These are phyloP conservation scores for Pythium biforme DNA, from an alignment of 352 stramenopile species.

Conservation along the genomic window DNA sequence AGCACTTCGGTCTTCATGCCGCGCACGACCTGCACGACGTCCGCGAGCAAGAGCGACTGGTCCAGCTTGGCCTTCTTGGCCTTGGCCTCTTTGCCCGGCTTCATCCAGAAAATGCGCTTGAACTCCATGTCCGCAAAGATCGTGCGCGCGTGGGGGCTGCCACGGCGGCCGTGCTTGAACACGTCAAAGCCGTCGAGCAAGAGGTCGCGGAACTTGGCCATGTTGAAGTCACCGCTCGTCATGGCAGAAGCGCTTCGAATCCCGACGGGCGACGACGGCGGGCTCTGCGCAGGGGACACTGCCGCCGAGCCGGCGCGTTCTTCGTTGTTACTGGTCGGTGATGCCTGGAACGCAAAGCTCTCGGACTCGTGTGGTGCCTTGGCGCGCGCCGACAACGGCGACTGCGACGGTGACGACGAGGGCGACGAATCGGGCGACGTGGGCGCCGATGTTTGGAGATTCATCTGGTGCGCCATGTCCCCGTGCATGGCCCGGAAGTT, in stretches of 20 bases:
- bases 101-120: slow-evolving; percentile 83
- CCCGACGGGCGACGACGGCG: too few relatives aligned
- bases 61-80: slow-evolving; percentile 68
- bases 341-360: slow-evolving; percentile 1
- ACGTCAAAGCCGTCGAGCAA: slow-evolving; percentile 72
- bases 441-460: neutral
- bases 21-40: slow-evolving; percentile 70
- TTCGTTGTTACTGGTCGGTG: slow-evolving; percentile 10
- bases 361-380: slow-evolving; percentile 5
- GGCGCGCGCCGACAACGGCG: slow-evolving; percentile 1
- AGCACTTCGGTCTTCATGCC: slow-evolving; percentile 80
- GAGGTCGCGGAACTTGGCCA: slow-evolving; percentile 59
- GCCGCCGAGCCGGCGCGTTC: neutral
- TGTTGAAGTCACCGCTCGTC: slow-evolving; percentile 31
- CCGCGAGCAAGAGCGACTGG: slow-evolving; percentile 60
- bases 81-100: slow-evolving; percentile 54
- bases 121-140: slow-evolving; percentile 75
- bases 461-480: slow-evolving; percentile 3
- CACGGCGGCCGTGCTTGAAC: slow-evolving; percentile 68
- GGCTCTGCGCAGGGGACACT: too few relatives aligned
- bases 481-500: slow-evolving; percentile 20
- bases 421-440: slow-evolving; percentile 5
- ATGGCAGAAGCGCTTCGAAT: too few relatives aligned
- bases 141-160: slow-evolving; percentile 57
- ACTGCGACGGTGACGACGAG: slow-evolving; percentile 9